Percentiles rank a stretch among this genome's conserved stretches.
These are phyloP conservation scores for Eucalyptus shirleyi DNA, from an alignment of 345 rosid species.

Conservation along the genomic window DNA sequence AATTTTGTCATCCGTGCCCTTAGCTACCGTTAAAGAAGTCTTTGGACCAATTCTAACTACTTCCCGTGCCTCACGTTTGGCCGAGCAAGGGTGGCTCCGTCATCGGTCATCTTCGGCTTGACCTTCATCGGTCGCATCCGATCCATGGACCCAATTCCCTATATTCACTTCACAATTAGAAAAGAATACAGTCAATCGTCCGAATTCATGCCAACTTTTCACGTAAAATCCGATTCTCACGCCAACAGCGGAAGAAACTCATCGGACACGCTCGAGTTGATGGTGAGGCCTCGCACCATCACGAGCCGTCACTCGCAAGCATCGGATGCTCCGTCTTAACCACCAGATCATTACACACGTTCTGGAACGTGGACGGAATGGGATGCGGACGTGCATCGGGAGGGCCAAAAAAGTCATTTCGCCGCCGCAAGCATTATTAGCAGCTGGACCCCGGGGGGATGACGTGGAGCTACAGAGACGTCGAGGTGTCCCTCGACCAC, in stretches of 20 bases:
- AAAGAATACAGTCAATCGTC: too few relatives aligned
- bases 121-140: background rate
- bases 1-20: accelerated
- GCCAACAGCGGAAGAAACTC: background rate
- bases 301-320: background rate
- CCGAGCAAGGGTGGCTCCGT: background rate
- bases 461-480: background rate
- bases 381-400: background rate
- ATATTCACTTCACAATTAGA: background rate
- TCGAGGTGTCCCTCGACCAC: background rate
- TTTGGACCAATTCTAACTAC: background rate
- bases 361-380: background rate
- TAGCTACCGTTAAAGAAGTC: accelerated
- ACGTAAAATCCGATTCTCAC: background rate
- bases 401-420: background rate
- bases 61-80: background rate
- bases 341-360: background rate
- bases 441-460: background rate
- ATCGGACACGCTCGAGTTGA: background rate
- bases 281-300: background rate
- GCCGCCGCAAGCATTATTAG: background rate
- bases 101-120: background rate
- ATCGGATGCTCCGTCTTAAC: background rate
- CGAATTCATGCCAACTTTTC: background rate
- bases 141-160: background rate